phyloP scores from a whole-genome alignment of 1,284 basidiomycete species.

The Chondrostereum purpureum region DNA sequence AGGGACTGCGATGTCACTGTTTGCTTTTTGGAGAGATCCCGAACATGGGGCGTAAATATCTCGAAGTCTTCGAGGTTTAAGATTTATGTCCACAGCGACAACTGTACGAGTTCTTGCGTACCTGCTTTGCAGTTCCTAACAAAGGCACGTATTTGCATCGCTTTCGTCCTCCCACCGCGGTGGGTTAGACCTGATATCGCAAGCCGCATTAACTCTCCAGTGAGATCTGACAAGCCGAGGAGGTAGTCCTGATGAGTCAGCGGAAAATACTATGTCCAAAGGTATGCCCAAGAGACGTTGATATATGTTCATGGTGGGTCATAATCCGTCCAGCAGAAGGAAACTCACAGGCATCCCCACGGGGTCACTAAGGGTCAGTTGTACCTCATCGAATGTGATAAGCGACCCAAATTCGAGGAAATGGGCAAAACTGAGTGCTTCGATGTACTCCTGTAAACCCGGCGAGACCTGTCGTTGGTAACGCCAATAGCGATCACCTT shows the following conservation, averaged over 20 bases:
- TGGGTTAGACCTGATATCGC: conserved; percentile 75
- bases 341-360: conserved; percentile 53
- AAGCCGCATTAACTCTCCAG: conserved; percentile 95
- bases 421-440: conserved; percentile 85
- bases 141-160: conserved; percentile 67
- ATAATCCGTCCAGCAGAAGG: conserved; percentile 2
- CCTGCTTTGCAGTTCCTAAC: conserved; percentile 78
- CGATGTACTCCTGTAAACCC: conserved; percentile 87
- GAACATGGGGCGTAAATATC: conserved; percentile 58
- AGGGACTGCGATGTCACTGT: conserved; percentile 78
- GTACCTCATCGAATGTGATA: conserved; percentile 67
- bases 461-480: conserved; percentile 74
- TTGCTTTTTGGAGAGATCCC: conserved; percentile 84
- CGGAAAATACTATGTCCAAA: conserved; percentile 71
- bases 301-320: conserved; percentile 6
- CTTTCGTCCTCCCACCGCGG: conserved; percentile 65
- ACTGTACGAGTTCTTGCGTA: conserved; percentile 33
- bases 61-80: conserved; percentile 70
- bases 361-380: conserved; percentile 53
- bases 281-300: too few species aligned
- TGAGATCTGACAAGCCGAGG: conserved; percentile 89
- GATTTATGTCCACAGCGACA: conserved; percentile 1
- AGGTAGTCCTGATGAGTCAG: conserved; percentile 80
- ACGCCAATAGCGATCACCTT: conserved; percentile 73
- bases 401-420: conserved; percentile 74